Evolutionary conservation across 2,329 filamentous ascomycete species (phyloP), one percentile per base, ranked within the genome.

Genomic region (Peltaster fructicola): DNA sequence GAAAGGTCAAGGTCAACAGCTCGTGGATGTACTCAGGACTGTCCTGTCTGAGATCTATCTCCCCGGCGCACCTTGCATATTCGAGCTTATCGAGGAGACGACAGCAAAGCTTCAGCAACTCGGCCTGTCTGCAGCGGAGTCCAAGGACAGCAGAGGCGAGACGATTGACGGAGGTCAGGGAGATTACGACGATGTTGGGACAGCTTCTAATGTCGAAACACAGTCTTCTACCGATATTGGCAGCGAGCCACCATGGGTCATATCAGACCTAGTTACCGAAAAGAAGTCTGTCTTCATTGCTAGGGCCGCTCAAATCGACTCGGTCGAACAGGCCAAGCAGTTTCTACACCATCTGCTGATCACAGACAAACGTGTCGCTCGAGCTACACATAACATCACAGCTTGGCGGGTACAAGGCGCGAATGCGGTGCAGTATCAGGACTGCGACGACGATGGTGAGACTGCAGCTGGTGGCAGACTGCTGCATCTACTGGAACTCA

Each of bases 361-460:
- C 4, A 77, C 71, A 6, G 82, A 95, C 51, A 82, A 77, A 53
- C 81, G 78, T 38, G 73, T 81, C 17, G 73, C 81, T n/a, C 59
- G 65, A 22, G 88, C 88, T 4, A 82, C 85, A 31, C 88, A 98
- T 50, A 95, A 95, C 50, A 93, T 98, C 45, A 84, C 76, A 11
- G 85, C 85, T 2, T 95, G 82, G 79, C 68, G 88, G 7, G 84
- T 95, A 27, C 68, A 65, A 15, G 68, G 66, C 0, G 40, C 52
- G 0, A 54, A 56, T 4, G 62, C 34, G 5, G 40, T 40, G 20
- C 40, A 43, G n/a, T 81, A 73, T 38, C 84, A 95, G 50, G 88
- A 98, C 52, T 93, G 75, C 45, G 79, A 98, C 41, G 88, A 98
- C 42, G 88, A 98, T 48, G 88, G 88, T 3, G 88, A 98, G 61